Conservation (phyloP, 305 asterid genomes). For the Solanum hybrid region DNA sequence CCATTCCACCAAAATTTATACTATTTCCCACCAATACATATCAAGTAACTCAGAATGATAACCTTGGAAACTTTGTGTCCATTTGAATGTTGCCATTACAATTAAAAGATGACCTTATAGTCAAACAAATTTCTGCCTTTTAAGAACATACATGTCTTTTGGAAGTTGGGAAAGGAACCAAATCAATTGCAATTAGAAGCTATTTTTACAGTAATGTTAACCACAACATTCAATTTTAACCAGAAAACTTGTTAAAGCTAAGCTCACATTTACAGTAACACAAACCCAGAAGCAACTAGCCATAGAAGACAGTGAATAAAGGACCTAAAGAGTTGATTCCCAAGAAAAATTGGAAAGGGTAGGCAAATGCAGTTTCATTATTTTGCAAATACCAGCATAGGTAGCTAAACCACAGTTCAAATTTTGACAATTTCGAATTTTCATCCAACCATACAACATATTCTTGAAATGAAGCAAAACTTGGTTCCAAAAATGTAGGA, state of each 20-base stretch:
- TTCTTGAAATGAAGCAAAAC: constrained; percentile 1
- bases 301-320: background rate
- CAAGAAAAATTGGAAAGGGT: background rate
- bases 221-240: background rate
- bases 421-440: background rate
- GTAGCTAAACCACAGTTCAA: background rate
- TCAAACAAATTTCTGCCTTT: background rate
- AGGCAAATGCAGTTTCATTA: background rate
- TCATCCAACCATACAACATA: background rate
- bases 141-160: background rate
- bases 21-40: too few relatives aligned
- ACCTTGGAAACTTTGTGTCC: background rate
- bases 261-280: background rate
- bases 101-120: background rate
- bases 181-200: background rate
- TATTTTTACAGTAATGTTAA: background rate
- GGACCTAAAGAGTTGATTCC: background rate
- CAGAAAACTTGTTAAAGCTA: background rate
- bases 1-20: background rate
- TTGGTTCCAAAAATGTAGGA: background rate
- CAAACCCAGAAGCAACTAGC: background rate
- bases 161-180: background rate
- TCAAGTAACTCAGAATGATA: background rate
- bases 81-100: background rate
- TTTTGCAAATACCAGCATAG: background rate